Evolutionary conservation across 2,329 filamentous ascomycete genomes (phyloP).

Genomic region (Rutstroemia sp.): DNA sequence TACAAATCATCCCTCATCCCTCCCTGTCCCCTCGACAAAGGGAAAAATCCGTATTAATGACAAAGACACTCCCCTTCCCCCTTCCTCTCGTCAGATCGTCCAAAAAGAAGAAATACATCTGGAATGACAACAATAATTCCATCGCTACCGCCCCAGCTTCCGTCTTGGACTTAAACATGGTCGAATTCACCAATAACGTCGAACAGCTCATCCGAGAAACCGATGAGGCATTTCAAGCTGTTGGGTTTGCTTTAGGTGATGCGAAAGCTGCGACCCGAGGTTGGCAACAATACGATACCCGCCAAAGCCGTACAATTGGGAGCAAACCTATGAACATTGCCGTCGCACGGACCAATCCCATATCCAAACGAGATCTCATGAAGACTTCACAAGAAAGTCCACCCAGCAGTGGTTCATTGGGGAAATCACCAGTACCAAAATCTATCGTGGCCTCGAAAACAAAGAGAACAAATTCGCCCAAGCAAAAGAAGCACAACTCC

Average conservation of each 20-base stretch:
- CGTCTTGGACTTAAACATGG: conserved; percentile 21
- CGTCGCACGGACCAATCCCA: conserved; percentile 7
- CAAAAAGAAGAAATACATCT: not conserved
- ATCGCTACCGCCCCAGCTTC: conserved; percentile 14
- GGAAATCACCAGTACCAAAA: conserved; percentile 23
- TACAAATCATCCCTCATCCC: no score
- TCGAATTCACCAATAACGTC: conserved; percentile 21
- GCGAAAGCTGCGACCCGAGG: conserved; percentile 28
- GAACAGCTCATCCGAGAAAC: conserved; percentile 42
- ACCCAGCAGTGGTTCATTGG: conserved; percentile 10
- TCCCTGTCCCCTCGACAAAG: no score
- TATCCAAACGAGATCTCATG: conserved; percentile 15
- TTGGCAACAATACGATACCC: conserved; percentile 18
- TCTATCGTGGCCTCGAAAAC: conserved; percentile 34
- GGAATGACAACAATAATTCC: not conserved
- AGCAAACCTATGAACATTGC: not conserved
- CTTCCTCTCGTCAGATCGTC: not conserved
- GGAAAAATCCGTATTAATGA: not conserved
- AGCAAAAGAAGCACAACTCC: conserved; percentile 29
- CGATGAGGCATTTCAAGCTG: conserved; percentile 43
- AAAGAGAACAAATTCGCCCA: conserved; percentile 28
- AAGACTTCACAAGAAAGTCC: conserved; percentile 11
- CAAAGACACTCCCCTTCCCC: not conserved
- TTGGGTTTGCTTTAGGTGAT: conserved; percentile 36
- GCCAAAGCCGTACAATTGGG: not conserved